Evolutionary conservation across 2,329 filamentous ascomycete species (phyloP).

Genomic region (Scedosporium aurantiacum): DNA sequence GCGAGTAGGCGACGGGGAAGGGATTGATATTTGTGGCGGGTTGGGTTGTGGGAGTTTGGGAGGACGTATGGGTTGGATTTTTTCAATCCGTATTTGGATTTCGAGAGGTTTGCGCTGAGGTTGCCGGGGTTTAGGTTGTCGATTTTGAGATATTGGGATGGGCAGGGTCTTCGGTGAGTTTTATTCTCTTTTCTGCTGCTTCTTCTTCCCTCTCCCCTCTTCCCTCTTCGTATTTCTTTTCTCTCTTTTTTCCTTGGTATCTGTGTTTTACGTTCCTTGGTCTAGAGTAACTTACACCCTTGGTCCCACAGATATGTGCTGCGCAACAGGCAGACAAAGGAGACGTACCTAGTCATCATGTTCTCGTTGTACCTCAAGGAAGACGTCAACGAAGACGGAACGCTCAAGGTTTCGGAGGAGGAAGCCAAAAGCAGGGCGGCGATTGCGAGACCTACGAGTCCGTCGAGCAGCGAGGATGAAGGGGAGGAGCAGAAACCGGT

Average conservation of each 20-base stretch:
- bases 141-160: constrained; percentile 71
- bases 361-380: constrained; percentile 68
- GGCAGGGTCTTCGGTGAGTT: constrained; percentile 56
- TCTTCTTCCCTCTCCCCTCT: not conserved
- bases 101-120: constrained; percentile 58
- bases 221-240: too few species aligned
- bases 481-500: constrained; percentile 22
- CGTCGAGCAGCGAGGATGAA: constrained; percentile 11
- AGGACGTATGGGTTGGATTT: constrained; percentile 53
- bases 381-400: constrained; percentile 48
- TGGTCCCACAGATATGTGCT: constrained; percentile 48
- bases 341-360: constrained; percentile 69
- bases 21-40: too few species aligned
- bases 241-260: not conserved
- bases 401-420: constrained; percentile 19
- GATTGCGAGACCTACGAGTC: constrained; percentile 6
- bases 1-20: too few species aligned
- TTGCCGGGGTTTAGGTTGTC: constrained; percentile 63
- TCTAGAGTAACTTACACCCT: not conserved
- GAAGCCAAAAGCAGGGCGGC: constrained; percentile 14
- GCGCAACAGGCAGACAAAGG: constrained; percentile 63
- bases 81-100: constrained; percentile 87
- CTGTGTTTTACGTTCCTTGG: not conserved
- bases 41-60: constrained; percentile 46
- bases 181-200: not conserved